These are phyloP conservation scores for Closterium sp. DNA, from an alignment of 139 green algal genomes.

Conservation along the genomic window DNA sequence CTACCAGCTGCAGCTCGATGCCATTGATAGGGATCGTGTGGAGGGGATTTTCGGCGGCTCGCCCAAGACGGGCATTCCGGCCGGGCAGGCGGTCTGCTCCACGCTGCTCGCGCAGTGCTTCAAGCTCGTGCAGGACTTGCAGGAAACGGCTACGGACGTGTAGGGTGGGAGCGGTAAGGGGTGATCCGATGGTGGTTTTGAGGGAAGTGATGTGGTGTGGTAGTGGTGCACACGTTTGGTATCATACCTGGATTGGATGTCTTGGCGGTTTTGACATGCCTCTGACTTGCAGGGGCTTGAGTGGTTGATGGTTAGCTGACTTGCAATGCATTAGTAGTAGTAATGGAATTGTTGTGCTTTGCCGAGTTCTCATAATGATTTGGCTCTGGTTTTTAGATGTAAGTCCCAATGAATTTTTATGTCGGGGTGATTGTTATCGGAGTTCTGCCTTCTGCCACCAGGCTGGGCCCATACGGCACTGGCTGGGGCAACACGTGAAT, in stretches of 20 bases:
- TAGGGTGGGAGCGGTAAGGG: background rate
- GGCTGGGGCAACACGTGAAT: background rate
- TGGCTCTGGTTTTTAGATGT: background rate
- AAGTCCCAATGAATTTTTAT: too few species aligned
- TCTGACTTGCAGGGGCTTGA: background rate
- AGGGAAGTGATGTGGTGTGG: background rate
- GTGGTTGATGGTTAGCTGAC: background rate
- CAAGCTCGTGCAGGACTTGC: slow-evolving; percentile 6
- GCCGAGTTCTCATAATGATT: background rate
- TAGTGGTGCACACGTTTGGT: background rate
- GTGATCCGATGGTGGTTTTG: background rate
- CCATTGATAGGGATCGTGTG: slow-evolving; percentile 20
- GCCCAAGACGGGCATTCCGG: slow-evolving; percentile 18
- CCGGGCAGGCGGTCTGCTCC: slow-evolving; percentile 26
- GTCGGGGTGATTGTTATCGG: too few species aligned
- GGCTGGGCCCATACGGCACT: background rate
- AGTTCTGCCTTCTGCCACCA: too few species aligned
- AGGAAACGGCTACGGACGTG: background rate
- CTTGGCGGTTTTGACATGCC: background rate
- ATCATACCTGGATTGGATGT: background rate
- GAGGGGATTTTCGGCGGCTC: slow-evolving; percentile 20
- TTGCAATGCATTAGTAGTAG: background rate
- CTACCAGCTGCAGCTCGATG: slow-evolving; percentile 34
- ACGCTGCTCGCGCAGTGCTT: slow-evolving; percentile 31
- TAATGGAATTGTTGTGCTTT: background rate